Base-by-base conservation (phyloP, 306 rosid species). In the Corylus americana region DNA sequence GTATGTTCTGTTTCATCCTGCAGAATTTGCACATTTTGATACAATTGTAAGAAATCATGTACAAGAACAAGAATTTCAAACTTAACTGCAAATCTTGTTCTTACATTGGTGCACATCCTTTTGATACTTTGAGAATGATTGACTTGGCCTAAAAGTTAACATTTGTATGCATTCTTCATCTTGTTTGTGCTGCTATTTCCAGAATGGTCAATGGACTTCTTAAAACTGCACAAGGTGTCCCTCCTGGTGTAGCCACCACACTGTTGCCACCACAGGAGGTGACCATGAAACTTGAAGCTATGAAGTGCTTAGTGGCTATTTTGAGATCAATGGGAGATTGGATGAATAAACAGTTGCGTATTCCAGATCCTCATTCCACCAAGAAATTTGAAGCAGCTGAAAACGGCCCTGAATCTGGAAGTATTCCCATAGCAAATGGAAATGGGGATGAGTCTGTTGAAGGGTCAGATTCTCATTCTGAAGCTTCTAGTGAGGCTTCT, bases 121-220 rank as follows among this genome's bases (percentile, higher is more conserved):
- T 53, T 67, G 55, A 58, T 69, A 51, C 53, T 70, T 48, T 68
- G 55, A 39, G 70, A 55, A 54, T 81, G 76, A 39, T 73, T 80
- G 50, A 75, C 74, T 76, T 82, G 78, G 64, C 71, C 67, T 42
- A 18, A 55, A 22, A 71, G 39, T 72, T 88, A 49, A 78, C 67
- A 12, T 68, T 70, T 57, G 71, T 58, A 1, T 62, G 73, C 29
- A 80, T 61, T 74, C 68, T 82, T 67, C 69, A 61, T 75, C 75
- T 77, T 44, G 71, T 25, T 81, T 77, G 11, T 74, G 66, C 59
- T 44, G 45, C 64, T 73, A 77, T 74, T 90, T 55, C 82, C 88
- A 96, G 99, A 93, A 91, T 96, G 96, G 99, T 96, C 79, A 96
- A 91, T 87, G 98, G 99, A 79, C 99, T 96, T 83, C 98, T 96